Base-by-base conservation (phyloP, 116 monocot genomes). In the Cymodocea nodosa region DNA sequence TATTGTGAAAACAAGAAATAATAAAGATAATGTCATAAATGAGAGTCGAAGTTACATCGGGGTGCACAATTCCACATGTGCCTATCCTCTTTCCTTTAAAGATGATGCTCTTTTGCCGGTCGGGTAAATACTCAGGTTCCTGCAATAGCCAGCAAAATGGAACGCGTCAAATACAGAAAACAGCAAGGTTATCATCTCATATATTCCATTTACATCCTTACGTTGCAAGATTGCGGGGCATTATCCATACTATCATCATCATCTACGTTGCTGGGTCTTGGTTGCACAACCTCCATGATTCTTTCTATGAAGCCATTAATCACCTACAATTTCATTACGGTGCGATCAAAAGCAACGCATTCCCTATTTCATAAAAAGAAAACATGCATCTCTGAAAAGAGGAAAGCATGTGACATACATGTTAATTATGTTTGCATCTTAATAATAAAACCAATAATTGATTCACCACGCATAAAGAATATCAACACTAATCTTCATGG, bases 31-130 rank as follows among this genome's bases (percentile, higher is more conserved):
- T 35, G 2, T 39, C 36, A n/a, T n/a, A n/a, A n/a, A n/a, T n/a
- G n/a, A 62, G 0, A 37, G 62, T 15, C 37, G 4, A 39, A 22
- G 53, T 24, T 51, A 76, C 76, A 70, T 76, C 76, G 9, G 70
- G 76, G 70, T 76, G 70, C 3, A 76, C 76, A 50, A 70, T 76
- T 19, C 76, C 76, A 60, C 70, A 70, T 12, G 70, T 70, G 50
- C 70, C 76, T 34, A 70, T 65, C 50, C 50, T 56, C 59, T 65
- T 56, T 30, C 50, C 64, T 17, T 76, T 70, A 51, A 58, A 68
- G 13, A 76, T 70, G 50, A 76, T 65, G 55, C 65, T 60, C n/a
- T 55, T 55, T 65, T 76, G 70, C 59, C 76, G 65, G 12, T 70
- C 51, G 34, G 56, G 17, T 15, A 76, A 70, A 51, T 64, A 76